Conservation (phyloP, 1,284 basidiomycete genomes). For the Clitocybe nebularis region DNA sequence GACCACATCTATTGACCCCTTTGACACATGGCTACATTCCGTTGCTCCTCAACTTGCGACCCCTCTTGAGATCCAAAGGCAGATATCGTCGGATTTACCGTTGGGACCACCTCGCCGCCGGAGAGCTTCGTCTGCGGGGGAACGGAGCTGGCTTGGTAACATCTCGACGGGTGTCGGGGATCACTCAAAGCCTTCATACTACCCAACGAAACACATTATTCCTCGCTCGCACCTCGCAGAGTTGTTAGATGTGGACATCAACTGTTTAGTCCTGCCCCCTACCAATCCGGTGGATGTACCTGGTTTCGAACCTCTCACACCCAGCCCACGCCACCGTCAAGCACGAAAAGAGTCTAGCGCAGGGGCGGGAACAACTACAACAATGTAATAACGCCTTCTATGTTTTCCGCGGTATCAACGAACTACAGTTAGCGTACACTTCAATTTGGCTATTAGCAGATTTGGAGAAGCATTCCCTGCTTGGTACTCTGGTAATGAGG, state of each 20-base stretch:
- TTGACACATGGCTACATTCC: too few species aligned
- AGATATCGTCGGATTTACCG: conserved; percentile 3
- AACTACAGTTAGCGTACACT: too few species aligned
- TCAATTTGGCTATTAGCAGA: too few species aligned
- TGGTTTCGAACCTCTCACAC: conserved; percentile 23
- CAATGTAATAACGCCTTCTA: too few species aligned
- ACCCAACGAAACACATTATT: conserved; percentile 20
- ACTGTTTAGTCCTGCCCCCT: neutral
- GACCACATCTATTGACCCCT: too few species aligned
- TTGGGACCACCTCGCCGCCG: conserved; percentile 19
- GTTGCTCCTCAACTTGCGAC: neutral
- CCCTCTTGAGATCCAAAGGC: neutral
- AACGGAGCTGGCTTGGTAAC: conserved; percentile 16
- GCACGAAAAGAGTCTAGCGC: too few species aligned
- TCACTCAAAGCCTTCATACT: conserved; percentile 4
- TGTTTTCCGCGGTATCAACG: too few species aligned
- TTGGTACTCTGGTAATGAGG: too few species aligned
- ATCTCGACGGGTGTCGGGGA: neutral
- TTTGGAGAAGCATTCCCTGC: too few species aligned
- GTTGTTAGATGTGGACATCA: conserved; percentile 7
- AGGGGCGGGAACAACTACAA: too few species aligned
- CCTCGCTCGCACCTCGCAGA: conserved; percentile 20
- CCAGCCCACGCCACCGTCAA: conserved; percentile 25
- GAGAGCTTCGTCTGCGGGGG: conserved; percentile 36
- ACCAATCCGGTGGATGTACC: neutral